Evolutionary conservation across 352 stramenopile species (phyloP), one percentile per base, ranked within the genome.

Genomic region (Globisporangium cederbergense): DNA sequence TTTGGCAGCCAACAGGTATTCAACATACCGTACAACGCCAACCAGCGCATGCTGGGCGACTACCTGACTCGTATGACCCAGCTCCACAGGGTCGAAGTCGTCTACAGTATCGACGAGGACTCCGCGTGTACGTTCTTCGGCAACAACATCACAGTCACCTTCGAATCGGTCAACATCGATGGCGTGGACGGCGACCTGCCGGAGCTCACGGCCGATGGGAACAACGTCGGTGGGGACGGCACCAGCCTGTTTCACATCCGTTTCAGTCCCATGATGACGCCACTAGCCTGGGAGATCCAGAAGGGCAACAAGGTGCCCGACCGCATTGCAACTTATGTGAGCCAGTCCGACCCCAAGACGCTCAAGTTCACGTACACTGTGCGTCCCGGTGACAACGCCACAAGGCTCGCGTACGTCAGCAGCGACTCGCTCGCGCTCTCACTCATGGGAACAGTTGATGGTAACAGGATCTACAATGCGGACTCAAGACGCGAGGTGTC

Each of bases 81-180:
- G 40, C 80, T 94, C 61, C 63, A 89, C 64, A 61, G 72, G 28
- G 79, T 94, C 13, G 62, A 67, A 1, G 70, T 94, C 36, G 66
- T 76, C 20, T 93, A 89, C 65, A 81, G 69, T 32, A 86, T 90
- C 38, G 70, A 79, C 14, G 84, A 86, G 30, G 58, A 79, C 64
- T 60, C 68, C 0, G 80, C 82, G 42, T 91, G 84, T 59, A 89
- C 82, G n/a, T 93, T 81, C 56, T 85, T 89, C 47, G 84, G 84
- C 30, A 93, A 91, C 65, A 90, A 90, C 62, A 90, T 91, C 61
- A 90, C 79, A 0, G 60, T 93, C 22, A 89, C 81, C 1, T 93
- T 90, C 65, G 82, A 91, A 54, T 88, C 79, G 4, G 76, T 91
- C 60, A 93, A 93, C 63, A 77, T 88, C 25, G 71, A 72, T 34